Base-by-base conservation (phyloP, 2,329 filamentous ascomycete species). In the Pleomassaria siparia region DNA sequence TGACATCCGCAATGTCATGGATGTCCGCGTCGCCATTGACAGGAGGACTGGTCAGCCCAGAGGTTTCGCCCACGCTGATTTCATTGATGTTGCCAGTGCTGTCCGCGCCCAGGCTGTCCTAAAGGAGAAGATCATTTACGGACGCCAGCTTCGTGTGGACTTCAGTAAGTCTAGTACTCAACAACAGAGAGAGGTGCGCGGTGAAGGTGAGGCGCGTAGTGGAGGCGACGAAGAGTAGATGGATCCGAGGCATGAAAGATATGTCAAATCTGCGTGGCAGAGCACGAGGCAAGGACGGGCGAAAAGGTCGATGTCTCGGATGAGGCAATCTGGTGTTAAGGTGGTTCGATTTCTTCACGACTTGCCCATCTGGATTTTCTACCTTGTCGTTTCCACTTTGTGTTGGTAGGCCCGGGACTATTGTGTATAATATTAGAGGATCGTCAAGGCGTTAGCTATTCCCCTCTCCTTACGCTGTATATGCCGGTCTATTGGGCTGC, bases 21-120 rank as follows among this genome's bases (percentile, higher is more conserved):
- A 91, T 61, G 84, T 95, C 40, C 84, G 91, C 51, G 86, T 95
- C 46, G 87, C 90, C 43, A 87, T 94, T 59, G 89, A 95, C 72
- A 82, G 88, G 60, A 80, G 84, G 55, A 91, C 88, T 6, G 90
- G 90, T 37, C 86, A 88, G 73, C 87, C 88, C 29, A 80, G 88
- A 67, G 91, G 91, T 52, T 95, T 94, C 67, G 88, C 86, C 16
- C 90, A 95, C 67, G 87, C 86, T 40, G 89, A 95, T 65, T 95
- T 95, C 69, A 63, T 80, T 35, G 82, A 88, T 58, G 66, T 85
- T 30, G 79, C 84, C 53, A 83, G 82, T 52, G 88, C 89, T n/a
- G 61, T 73, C 45, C 75, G 74, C 52, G 90, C 82, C 0, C 75
- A 75, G 59, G 79, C 83, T 45, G 56, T 75, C 12, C 74, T 95